Base-by-base conservation (phyloP, 2,329 filamentous ascomycete species). In the Dendryphion nanum region DNA sequence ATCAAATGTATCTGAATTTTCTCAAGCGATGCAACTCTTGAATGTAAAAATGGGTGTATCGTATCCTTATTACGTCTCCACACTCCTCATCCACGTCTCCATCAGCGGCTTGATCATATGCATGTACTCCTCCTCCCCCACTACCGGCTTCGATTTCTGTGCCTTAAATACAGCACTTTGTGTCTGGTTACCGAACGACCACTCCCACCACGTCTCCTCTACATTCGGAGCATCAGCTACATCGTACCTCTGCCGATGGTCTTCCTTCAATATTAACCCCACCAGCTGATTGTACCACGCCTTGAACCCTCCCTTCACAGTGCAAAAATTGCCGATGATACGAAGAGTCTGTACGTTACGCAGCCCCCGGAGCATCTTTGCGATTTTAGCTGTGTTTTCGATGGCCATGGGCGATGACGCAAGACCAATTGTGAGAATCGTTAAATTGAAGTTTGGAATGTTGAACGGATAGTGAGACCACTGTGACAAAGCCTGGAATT, bases 221-320 rank as follows among this genome's bases (percentile, higher is more conserved):
- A 49, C n/a, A 13, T 51, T 44, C 0, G 59, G 55, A 3, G 58
- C 59, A 7, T 33, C 37, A 2, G 41, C 44, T 1, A 50, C 56
- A 34, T 65, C 61, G 41, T 68, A 71, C 28, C 68, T 50, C 34
- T 68, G 56, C 12, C 56, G 53, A 42, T 69, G 67, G 44, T 72
- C 69, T 17, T 61, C 54, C 36, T 69, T 68, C 42, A 71, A 41
- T 4, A 71, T 55, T 14, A 63, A 43, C 1, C 64, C 64, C n/a
- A 69, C 40, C 0, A 72, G 47, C 1, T 57, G 48, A 32, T 66
- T 64, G 30, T 55, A 65, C 65, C 66, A 68, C 7, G 55, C 60
- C 30, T 59, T 58, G 37, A 69, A 64, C 28, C 48, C 51, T 2
- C 61, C 60, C 35, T 66, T 66, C 26, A 67, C 56, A n/a, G 47